Evolutionary conservation across 2,329 filamentous ascomycete genomes (phyloP).

Genomic region (Penicillium sp.): DNA sequence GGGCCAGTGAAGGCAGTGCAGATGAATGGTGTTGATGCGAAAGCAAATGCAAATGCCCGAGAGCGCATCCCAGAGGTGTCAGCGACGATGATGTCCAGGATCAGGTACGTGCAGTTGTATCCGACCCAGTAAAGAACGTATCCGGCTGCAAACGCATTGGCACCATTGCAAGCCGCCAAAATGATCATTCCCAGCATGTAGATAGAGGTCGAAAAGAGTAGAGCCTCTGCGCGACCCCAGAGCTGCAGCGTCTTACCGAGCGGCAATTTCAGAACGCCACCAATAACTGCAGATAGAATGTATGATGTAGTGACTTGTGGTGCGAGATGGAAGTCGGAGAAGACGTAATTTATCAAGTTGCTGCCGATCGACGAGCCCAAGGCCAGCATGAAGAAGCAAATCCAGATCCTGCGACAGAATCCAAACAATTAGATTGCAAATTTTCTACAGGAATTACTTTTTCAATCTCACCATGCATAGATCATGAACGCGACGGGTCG

Average conservation of each 20-base stretch:
- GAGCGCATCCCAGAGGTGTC: slow-evolving; percentile 63
- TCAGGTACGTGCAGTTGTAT: slow-evolving; percentile 55
- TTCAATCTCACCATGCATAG: slow-evolving; percentile 34
- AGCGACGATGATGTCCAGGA: slow-evolving; percentile 60
- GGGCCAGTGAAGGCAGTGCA: slow-evolving; percentile 60
- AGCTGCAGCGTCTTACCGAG: slow-evolving; percentile 63
- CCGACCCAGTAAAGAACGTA: slow-evolving; percentile 64
- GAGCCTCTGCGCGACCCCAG: slow-evolving; percentile 63
- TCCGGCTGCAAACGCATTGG: slow-evolving; percentile 62
- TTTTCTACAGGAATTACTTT: background rate
- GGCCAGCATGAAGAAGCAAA: slow-evolving; percentile 48
- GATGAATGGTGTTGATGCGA: slow-evolving; percentile 61
- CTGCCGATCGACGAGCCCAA: slow-evolving; percentile 44
- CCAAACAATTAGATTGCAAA: background rate
- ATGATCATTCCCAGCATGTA: slow-evolving; percentile 56
- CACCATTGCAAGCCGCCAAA: slow-evolving; percentile 61
- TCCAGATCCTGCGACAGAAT: slow-evolving; percentile 40
- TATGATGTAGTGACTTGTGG: slow-evolving; percentile 52
- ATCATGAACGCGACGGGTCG: slow-evolving; percentile 32
- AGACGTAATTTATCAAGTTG: slow-evolving; percentile 51
- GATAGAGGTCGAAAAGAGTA: slow-evolving; percentile 50
- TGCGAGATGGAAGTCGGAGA: slow-evolving; percentile 52
- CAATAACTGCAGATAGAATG: slow-evolving; percentile 57
- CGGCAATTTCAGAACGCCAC: slow-evolving; percentile 60
- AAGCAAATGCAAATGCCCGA: slow-evolving; percentile 60